These are phyloP conservation scores for Clohesyomyces aquaticus DNA, from an alignment of 495 filamentous ascomycete genomes.

Conservation along the genomic window DNA sequence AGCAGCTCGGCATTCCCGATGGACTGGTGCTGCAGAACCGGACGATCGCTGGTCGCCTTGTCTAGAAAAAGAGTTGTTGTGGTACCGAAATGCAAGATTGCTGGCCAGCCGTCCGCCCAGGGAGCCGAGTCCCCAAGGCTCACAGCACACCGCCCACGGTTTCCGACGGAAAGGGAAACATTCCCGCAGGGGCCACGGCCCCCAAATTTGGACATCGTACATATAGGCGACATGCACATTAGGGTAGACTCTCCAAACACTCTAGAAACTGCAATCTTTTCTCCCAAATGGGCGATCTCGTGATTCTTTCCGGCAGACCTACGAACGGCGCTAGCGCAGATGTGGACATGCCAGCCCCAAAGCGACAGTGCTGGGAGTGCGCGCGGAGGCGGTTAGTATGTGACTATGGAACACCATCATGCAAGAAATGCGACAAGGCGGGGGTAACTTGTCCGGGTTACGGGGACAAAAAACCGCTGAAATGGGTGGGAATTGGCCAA, in stretches of 20 bases:
- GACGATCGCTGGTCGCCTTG: no score
- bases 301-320: background rate
- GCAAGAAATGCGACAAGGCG: slow-evolving; percentile 21
- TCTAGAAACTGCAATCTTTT: background rate
- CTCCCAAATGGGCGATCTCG: background rate
- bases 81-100: no score
- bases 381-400: slow-evolving; percentile 16
- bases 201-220: background rate
- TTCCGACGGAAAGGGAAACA: background rate
- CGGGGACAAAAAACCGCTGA: slow-evolving; percentile 21
- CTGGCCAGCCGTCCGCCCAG: no score
- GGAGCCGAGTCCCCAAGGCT: background rate
- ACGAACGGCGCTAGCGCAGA: background rate
- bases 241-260: background rate
- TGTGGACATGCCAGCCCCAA: background rate
- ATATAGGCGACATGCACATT: background rate
- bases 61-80: no score
- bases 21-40: no score
- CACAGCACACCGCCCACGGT: background rate
- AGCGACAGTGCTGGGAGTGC: slow-evolving; percentile 29
- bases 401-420: slow-evolving; percentile 11
- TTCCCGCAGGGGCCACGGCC: background rate
- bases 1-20: no score
- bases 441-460: slow-evolving; percentile 17
- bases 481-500: slow-evolving; percentile 16